Percentiles rank a stretch among this genome's conserved stretches.
Evolutionary conservation across 1,284 basidiomycete genomes (phyloP).

Genomic region (Ustilago crameri): DNA sequence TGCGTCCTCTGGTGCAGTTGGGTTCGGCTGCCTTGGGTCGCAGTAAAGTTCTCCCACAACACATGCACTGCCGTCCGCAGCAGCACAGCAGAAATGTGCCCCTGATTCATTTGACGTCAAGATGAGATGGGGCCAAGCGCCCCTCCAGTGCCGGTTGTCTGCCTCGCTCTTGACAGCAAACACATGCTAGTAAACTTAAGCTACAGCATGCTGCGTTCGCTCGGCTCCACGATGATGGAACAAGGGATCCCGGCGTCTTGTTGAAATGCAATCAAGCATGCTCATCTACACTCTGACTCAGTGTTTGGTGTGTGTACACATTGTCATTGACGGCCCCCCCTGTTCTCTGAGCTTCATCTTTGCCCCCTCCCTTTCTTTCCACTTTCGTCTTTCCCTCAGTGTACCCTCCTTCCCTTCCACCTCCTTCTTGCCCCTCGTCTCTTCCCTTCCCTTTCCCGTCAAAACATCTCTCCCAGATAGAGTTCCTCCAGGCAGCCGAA

Average conservation of each 20-base stretch:
- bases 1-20: background rate
- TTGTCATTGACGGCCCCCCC: background rate
- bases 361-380: background rate
- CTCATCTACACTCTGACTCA: no score
- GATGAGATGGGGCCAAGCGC: no score
- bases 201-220: background rate
- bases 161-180: background rate
- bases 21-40: background rate
- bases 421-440: background rate
- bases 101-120: background rate
- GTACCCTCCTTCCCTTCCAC: constrained; percentile 7
- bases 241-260: constrained; percentile 38
- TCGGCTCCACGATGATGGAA: background rate
- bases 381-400: constrained; percentile 3
- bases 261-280: background rate
- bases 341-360: background rate
- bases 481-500: constrained; percentile 11
- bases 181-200: no score
- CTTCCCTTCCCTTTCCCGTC: constrained; percentile 4
- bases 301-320: background rate
- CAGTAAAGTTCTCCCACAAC: no score
- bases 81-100: background rate
- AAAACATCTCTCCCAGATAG: constrained; percentile 5
- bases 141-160: no score
- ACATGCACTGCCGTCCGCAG: background rate